Conservation (phyloP, 2,329 filamentous ascomycete genomes). For the Zymoseptoria tritici region DNA sequence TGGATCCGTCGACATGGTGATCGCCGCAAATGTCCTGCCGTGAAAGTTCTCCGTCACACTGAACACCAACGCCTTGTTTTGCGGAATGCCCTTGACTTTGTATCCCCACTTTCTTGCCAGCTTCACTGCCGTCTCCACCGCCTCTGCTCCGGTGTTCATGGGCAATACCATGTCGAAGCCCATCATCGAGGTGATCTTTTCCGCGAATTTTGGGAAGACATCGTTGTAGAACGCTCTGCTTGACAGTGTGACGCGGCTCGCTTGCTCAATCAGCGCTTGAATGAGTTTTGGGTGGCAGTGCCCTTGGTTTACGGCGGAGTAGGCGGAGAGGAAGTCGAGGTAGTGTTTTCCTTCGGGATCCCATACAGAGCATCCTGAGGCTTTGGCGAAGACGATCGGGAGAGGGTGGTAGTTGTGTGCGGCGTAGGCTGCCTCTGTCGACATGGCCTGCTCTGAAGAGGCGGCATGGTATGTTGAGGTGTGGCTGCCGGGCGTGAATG, state of each 20-base stretch:
- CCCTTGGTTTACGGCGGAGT: conserved; percentile 95
- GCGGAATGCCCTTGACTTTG: conserved; percentile 84
- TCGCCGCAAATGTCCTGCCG: conserved; percentile 91
- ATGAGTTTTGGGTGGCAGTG: conserved; percentile 96
- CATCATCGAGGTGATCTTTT: conserved; percentile 82
- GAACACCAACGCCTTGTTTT: conserved; percentile 77
- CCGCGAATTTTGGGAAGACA: conserved; percentile 91
- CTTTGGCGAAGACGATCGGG: conserved; percentile 83
- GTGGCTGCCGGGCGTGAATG: conserved; percentile 35
- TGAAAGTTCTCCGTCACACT: conserved; percentile 91
- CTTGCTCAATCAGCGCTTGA: conserved; percentile 83
- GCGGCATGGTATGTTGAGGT: conserved; percentile 59
- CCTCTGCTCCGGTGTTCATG: conserved; percentile 97
- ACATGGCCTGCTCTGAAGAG: conserved; percentile 72
- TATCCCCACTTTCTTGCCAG: conserved; percentile 97
- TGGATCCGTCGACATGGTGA: conserved; percentile 90
- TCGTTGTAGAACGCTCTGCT: conserved; percentile 97
- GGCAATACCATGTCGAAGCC: conserved; percentile 97
- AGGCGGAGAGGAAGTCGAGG: conserved; percentile 95
- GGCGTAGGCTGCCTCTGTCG: conserved; percentile 72
- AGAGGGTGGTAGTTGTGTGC: conserved; percentile 99
- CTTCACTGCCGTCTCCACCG: conserved; percentile 93
- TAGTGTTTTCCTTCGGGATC: conserved; percentile 88
- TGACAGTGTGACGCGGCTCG: conserved; percentile 79
- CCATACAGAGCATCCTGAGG: conserved; percentile 83